Base-by-base conservation (phyloP, 208 protist genomes). In the Porcisia hertigi region DNA sequence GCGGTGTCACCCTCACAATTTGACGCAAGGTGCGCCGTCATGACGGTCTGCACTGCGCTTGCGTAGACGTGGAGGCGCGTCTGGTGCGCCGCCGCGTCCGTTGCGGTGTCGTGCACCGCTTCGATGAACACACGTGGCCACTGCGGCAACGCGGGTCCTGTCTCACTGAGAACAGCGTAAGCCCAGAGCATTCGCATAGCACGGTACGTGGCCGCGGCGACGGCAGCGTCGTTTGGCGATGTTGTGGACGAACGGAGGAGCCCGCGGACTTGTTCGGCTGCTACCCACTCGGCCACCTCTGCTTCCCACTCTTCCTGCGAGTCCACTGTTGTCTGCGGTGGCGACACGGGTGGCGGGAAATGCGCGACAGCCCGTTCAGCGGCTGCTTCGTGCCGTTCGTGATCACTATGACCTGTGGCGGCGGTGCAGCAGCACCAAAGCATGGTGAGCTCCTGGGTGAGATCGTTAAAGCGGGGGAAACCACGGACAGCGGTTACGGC, bases 201-300 rank as follows among this genome's bases (percentile, higher is more conserved):
- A 2, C 43, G 25, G 52, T 71, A 82, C 16, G 72, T 74, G 57
- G 52, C 41, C 18, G n/a, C 55, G 25, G 71, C 71, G 23, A 49
- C 71, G 14, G 23, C 30, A 14, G 34, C 58, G 45, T 71, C 66
- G 66, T 49, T 41, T 36, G 47, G 23, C 25, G 66, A 49, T 12
- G 66, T 57, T 20, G 66, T 57, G 45, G 53, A 36, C n/a, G 66
- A 47, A 0, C 25, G 36, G 9, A 72, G 69, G 18, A 8, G 8
- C 3, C 34, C 12, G 12, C 53, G 39, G 8, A 73, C 8, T 18
- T 64, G 43, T 49, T 30, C 39, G 39, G 70, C 70, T 2, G 70
- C 70, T 4, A 73, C 72, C 78, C 78, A 82, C 57, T 76, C 73
- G 18, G 67, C 72, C 52, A 82, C 72, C 34, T 73, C 47, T 25